Base-by-base conservation (phyloP, 108 stramenopile genomes). In the Skeletonema grethae region DNA sequence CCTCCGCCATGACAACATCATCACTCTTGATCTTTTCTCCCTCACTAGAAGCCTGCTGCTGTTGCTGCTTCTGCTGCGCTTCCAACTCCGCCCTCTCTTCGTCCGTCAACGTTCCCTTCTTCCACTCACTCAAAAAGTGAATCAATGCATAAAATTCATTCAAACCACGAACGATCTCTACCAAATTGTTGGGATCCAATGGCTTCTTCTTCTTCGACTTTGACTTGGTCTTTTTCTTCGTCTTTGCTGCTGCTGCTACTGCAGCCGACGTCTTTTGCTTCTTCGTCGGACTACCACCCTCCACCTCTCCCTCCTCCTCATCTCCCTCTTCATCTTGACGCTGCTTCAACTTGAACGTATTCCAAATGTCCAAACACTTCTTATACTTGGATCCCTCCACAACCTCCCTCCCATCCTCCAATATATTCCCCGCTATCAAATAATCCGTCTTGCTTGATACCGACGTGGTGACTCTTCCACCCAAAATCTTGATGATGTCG, bases 331-430 rank as follows among this genome's bases (percentile, higher is more conserved):
- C 46, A 0, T 48, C 18, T 48, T 48, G 46, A 36, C 77, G 20
- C 25, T 63, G 29, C 62, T 73, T 76, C n/a, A 32, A 30, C 56
- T 43, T 38, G 65, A 69, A 78, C 15, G 11, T 61, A 34, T 84
- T 84, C 41, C 70, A 77, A 74, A 88, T 43, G 3, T 82, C 87
- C 57, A 61, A 20, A 22, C 90, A 91, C 32, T 82, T 83, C 31
- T 72, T 70, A 82, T 85, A 97, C 76, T 96, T 97, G 63, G 58
- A 79, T n/a, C 94, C 92, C 75, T 95, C 88, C 30, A 63, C 74
- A 3, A 84, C 87, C 5, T 65, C 71, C 20, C 98, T 78, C 8
- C 98, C 98, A 82, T 99, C 98, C 73, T 99, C 98, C 69, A 99
- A 77, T 8, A 87, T 64, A 30, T 74, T 61, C 16, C 97, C 97